Evolutionary conservation across 2,329 filamentous ascomycete species (phyloP), one percentile per base, ranked within the genome.

Genomic region (Neofusicoccum sp.): DNA sequence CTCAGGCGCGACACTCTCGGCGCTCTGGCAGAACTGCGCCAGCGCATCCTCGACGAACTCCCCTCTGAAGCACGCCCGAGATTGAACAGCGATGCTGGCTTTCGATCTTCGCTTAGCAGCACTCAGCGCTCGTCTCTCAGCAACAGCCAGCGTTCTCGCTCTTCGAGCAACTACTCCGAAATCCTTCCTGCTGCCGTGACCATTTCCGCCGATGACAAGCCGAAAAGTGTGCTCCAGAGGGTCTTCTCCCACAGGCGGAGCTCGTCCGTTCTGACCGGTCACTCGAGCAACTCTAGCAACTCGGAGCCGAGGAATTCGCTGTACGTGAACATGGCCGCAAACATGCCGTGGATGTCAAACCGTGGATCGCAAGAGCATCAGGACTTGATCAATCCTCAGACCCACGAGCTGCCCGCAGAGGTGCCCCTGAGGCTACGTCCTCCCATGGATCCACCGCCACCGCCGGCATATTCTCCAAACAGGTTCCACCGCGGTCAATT

Each of bases 1-100:
- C 77, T 74, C 56, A 66, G 71, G 14, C 72, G 71, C 50, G 71
- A 74, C 22, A 72, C 75, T 1, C 68, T 78, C 16, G 66, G 66
- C 1, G 71, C 70, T 16, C 64, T 78, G 22, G 74, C 76, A 41
- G 72, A 76, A 56, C 64, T 78, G 56, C 77, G 77, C 62, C 75
- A 76, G 36, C 72, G 76, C 16, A 69, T 77, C n/a, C 5, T 54
- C n/a, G 33, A 43, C 5, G 61, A 58, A 1, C 33, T 39, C 28
- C 61, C 52, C 11, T 7, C 33, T 0, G 39, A 29, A 11, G n/a
- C 29, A 14, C 61, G 52, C 22, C 37, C 12, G 11, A 50, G 59
- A 12, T n/a, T 58, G 54, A 43, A 58, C 41, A 58, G 54, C 29
- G 54, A 58, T 28, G 54, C 54, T 34, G 56, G 41, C n/a, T 58